Evolutionary conservation across 805 yeast genomes (phyloP).

Genomic region (Saccharomycopsis babjevae): DNA sequence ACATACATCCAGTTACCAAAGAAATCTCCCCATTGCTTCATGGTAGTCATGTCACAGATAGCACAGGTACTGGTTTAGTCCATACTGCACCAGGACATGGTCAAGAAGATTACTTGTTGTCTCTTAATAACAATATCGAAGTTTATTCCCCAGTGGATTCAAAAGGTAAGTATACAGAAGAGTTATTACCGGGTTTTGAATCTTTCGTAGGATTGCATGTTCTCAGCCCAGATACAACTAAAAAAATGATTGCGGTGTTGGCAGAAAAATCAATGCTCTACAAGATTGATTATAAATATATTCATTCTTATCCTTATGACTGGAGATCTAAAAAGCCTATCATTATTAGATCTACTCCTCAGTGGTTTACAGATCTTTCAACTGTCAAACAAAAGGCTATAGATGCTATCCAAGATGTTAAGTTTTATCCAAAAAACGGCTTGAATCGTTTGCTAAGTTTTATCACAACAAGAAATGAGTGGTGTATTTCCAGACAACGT

Average conservation of each 20-base stretch:
- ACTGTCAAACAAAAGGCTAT: conserved; percentile 56
- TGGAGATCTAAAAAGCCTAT: conserved; percentile 96
- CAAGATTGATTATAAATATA: conserved; percentile 38
- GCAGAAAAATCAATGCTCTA: conserved; percentile 35
- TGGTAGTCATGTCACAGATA: conserved; percentile 71
- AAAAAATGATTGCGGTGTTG: conserved; percentile 35
- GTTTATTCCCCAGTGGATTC: conserved; percentile 74
- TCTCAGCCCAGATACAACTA: conserved; percentile 43
- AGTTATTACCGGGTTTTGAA: conserved; percentile 38
- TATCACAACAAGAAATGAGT: conserved; percentile 61
- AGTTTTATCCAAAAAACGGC: conserved; percentile 69
- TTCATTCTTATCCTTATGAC: conserved; percentile 90
- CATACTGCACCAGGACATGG: conserved; percentile 99
- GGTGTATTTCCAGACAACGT: conserved; percentile 97
- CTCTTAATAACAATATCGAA: conserved; percentile 43
- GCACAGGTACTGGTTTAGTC: conserved; percentile 90
- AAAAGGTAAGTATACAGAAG: conserved; percentile 53
- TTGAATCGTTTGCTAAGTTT: conserved; percentile 61
- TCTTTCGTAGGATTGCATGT: conserved; percentile 49
- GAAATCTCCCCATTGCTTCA: conserved; percentile 46
- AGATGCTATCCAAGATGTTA: conserved; percentile 47
- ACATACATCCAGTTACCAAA: conserved; percentile 43
- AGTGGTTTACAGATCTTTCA: conserved; percentile 88
- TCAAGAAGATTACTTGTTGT: conserved; percentile 76
- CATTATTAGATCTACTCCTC: conserved; percentile 91